Conservation (phyloP, 805 yeast species). For the Yamadazyma insecticola region DNA sequence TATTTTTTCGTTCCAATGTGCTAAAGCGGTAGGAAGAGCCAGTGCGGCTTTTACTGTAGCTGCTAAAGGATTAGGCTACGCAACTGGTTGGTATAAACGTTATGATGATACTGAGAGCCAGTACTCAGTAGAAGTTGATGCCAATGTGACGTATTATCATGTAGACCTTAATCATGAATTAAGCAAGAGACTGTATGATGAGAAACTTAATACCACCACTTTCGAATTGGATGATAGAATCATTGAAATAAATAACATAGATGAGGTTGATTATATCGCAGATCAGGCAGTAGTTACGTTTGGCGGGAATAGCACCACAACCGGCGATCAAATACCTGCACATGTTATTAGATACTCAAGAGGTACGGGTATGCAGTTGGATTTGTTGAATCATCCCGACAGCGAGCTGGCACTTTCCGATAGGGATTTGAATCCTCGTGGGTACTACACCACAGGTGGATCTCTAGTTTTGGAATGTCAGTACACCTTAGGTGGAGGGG, state of each 20-base stretch:
- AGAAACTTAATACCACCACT: constrained; percentile 1
- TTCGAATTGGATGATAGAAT: background rate
- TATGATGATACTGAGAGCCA: constrained; percentile 1
- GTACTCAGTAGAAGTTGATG: constrained; percentile 1
- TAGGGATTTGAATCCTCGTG: constrained; percentile 2
- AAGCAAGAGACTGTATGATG: background rate
- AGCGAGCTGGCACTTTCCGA: background rate
- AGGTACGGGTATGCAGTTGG: constrained; percentile 1
- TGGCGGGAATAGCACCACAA: constrained; percentile 1
- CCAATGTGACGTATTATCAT: constrained; percentile 1
- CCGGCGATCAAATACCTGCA: too few species aligned
- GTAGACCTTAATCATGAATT: background rate
- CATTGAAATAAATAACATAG: background rate
- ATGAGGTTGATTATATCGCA: background rate
- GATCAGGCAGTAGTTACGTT: background rate
- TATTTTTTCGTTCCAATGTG: constrained; percentile 1
- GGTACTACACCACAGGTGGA: constrained; percentile 2
- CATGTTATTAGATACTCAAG: too few species aligned
- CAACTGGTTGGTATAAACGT: constrained; percentile 2
- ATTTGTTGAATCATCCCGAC: constrained; percentile 1
- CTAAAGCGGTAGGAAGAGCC: constrained; percentile 2
- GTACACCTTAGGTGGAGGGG: constrained; percentile 1
- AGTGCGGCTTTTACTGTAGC: constrained; percentile 1
- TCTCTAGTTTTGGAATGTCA: constrained; percentile 2
- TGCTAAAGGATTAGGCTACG: constrained; percentile 1